phyloP scores from a whole-genome alignment of 768 basidiomycete genomes.

The Steccherinum ochraceum region DNA sequence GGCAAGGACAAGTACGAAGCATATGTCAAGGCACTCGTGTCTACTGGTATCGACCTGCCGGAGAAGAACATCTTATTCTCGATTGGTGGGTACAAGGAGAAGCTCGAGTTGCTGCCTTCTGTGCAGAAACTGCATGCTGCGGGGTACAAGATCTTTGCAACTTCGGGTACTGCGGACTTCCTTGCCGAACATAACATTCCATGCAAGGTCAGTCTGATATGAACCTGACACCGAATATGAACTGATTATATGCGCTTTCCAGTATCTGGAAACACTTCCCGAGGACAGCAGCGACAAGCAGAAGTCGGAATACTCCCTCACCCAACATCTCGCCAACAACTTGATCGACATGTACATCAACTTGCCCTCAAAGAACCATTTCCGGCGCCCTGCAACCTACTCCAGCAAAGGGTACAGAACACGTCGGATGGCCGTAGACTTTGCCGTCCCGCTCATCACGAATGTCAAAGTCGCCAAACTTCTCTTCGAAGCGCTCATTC shows the following conservation, averaged over 20 bases:
- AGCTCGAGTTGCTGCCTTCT: conserved; percentile 90
- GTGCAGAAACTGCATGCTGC: conserved; percentile 92
- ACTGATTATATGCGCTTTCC: background rate
- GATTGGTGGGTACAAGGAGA: conserved; percentile 95
- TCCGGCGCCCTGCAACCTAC: conserved; percentile 94
- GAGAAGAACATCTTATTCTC: conserved; percentile 98
- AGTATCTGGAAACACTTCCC: conserved; percentile 88
- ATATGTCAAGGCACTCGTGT: conserved; percentile 94
- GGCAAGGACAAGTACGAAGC: conserved; percentile 98
- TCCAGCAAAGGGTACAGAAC: conserved; percentile 95
- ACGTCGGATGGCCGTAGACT: conserved; percentile 98
- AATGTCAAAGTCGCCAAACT: conserved; percentile 99
- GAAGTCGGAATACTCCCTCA: conserved; percentile 96
- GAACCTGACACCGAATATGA: conserved; percentile 1
- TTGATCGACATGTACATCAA: conserved; percentile 99
- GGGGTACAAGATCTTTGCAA: conserved; percentile 96
- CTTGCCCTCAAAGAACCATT: conserved; percentile 95
- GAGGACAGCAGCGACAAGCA: conserved; percentile 71
- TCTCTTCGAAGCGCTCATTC: conserved; percentile 86
- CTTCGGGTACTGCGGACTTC: conserved; percentile 96
- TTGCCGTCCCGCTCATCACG: conserved; percentile 93
- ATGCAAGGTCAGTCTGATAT: conserved; percentile 84
- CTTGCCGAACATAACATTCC: conserved; percentile 94
- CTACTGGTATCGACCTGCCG: conserved; percentile 90
- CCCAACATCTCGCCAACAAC: conserved; percentile 94